Conservation (phyloP, 2,329 filamentous ascomycete species). For the Sporothrix humicola region DNA sequence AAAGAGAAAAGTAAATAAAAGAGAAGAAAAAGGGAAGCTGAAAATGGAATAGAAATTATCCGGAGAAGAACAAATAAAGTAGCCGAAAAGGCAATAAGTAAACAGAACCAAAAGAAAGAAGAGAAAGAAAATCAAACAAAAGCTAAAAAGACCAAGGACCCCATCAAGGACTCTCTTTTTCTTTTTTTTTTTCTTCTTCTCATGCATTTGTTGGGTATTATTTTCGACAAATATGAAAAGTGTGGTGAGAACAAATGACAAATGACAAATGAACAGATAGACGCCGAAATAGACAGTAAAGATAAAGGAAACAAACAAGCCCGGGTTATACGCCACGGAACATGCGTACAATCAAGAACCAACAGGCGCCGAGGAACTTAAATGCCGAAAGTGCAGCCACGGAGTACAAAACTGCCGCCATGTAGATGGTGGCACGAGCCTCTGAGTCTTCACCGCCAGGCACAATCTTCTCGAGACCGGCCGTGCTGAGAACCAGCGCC, state of each 20-base stretch:
- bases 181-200: conserved; percentile 15
- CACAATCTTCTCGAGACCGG: conserved; percentile 74
- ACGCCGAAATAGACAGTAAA: neutral
- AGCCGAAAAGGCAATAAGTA: neutral
- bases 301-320: neutral
- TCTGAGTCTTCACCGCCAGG: conserved; percentile 53
- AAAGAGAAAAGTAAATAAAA: neutral
- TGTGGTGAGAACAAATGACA: neutral
- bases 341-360: conserved; percentile 90
- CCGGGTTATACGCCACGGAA: conserved; percentile 69
- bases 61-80: neutral
- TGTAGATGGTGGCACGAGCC: conserved; percentile 76
- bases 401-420: conserved; percentile 85
- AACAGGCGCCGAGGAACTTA: conserved; percentile 84
- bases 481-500: conserved; percentile 84
- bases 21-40: neutral
- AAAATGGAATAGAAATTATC: neutral
- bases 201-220: conserved; percentile 35
- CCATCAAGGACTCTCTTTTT: conserved; percentile 21
- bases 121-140: conserved; percentile 1
- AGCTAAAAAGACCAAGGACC: neutral
- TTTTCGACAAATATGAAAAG: conserved; percentile 29
- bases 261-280: conserved; percentile 19
- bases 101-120: neutral
- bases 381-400: conserved; percentile 84